Percentiles rank a stretch among this genome's conserved stretches.
Conservation (phyloP, 495 filamentous ascomycete species). For the Mycothermus thermophilus region DNA sequence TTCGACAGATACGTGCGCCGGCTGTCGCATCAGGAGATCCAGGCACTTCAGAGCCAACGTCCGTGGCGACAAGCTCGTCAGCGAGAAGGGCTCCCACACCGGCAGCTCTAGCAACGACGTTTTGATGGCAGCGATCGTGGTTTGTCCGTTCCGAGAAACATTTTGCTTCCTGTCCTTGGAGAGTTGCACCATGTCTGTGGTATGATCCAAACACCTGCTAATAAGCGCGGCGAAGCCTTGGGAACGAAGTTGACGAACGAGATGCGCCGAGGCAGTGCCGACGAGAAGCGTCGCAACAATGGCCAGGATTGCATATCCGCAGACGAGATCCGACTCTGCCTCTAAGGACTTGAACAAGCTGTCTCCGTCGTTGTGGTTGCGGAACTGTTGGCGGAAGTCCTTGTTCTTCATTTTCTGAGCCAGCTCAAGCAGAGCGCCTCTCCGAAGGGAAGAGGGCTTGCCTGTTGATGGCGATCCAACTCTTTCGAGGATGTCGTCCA, state of each 20-base stretch:
- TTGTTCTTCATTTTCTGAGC: constrained; percentile 57
- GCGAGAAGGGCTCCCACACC: constrained; percentile 42
- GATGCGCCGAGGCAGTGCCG: constrained; percentile 34
- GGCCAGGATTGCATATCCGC: constrained; percentile 43
- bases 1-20: constrained; percentile 33
- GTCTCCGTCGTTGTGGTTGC: constrained; percentile 58
- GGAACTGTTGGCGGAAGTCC: constrained; percentile 52
- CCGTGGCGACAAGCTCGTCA: constrained; percentile 43
- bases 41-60: constrained; percentile 49
- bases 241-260: constrained; percentile 35
- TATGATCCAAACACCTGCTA: constrained; percentile 35
- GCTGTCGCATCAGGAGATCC: constrained; percentile 43
- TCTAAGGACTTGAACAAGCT: constrained; percentile 45
- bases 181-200: constrained; percentile 38
- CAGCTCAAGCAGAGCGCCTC: constrained; percentile 49
- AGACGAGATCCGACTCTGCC: constrained; percentile 40
- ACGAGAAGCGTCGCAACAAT: constrained; percentile 42
- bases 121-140: constrained; percentile 38
- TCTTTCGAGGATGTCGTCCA: constrained; percentile 74
- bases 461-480: constrained; percentile 49
- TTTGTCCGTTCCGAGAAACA: constrained; percentile 48
- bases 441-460: constrained; percentile 33
- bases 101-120: constrained; percentile 33
- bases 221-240: constrained; percentile 39
- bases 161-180: constrained; percentile 53